Base-by-base conservation (phyloP, 257 asterid genomes). In the Lycium ferocissimum region DNA sequence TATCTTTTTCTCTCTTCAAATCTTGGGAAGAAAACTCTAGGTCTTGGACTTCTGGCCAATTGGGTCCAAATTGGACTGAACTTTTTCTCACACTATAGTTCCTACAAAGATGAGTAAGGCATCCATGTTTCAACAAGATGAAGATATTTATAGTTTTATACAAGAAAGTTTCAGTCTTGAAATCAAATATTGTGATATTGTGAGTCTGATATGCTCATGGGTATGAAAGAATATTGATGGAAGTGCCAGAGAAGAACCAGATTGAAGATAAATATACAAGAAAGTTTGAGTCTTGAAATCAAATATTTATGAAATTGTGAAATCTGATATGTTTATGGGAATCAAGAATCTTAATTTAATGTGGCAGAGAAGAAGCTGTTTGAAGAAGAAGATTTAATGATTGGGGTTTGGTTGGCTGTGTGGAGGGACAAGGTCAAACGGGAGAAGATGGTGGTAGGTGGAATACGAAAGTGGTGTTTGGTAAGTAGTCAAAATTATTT, bases 151-250 rank as follows among this genome's bases (percentile, higher is more conserved):
- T 75, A n/a, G n/a, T n/a, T n/a, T n/a, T n/a, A 20, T 9, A 76
- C 43, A 0, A 76, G 0, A 53, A 33, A 76, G 26, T 76, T 76
- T 51, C 22, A 47, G 4, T 76, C 43, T 49, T 76, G 1, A 2
- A 76, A 4, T 75, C 81, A 13, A 13, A 75, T 2, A 49, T n/a
- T 6, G 2, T 20, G 67, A 61, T n/a, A 61, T 22, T 14, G 45
- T 49, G 57, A 49, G 49, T 22, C 82, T 11, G 22, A 75, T 75
- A 14, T 75, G 81, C 51, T 75, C 51, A 3, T 51, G 22, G 63
- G 58, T 22, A 76, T 76, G 47, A 76, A 26, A 76, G 47, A 75
- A 76, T 51, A 63, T 76, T 76, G 82, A 51, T 76, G 57, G n/a
- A 76, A 22, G 15, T 11, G 38, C 18, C 18, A 40, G 8, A 40